Conservation (phyloP, 805 yeast genomes). For the Spathaspora gorwiae region DNA sequence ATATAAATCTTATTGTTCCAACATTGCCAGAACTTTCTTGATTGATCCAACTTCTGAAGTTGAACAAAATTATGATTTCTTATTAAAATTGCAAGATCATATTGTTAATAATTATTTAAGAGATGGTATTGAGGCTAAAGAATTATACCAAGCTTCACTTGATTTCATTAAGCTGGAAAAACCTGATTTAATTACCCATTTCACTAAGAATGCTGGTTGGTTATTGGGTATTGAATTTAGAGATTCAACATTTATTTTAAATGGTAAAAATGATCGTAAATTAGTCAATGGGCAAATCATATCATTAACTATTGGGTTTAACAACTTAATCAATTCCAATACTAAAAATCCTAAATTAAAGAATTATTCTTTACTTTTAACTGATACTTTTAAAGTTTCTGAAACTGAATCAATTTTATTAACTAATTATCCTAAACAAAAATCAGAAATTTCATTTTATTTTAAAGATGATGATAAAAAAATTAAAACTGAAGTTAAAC, state of each 20-base stretch:
- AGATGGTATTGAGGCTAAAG: constrained; percentile 64
- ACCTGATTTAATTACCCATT: constrained; percentile 60
- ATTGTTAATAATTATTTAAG: constrained; percentile 52
- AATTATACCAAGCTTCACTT: constrained; percentile 62
- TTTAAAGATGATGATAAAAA: constrained; percentile 53
- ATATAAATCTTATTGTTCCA: constrained; percentile 85
- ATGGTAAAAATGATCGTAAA: constrained; percentile 63
- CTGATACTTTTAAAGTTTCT: constrained; percentile 76
- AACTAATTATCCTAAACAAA: constrained; percentile 68
- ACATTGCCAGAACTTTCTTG: constrained; percentile 79
- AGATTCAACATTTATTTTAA: constrained; percentile 70
- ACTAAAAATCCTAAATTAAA: constrained; percentile 47
- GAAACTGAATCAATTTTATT: constrained; percentile 57
- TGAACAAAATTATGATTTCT: constrained; percentile 73
- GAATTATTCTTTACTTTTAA: constrained; percentile 64
- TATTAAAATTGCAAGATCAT: constrained; percentile 64
- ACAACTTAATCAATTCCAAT: constrained; percentile 47
- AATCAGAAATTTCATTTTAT: constrained; percentile 76
- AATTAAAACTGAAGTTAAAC: constrained; percentile 26
- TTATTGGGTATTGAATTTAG: constrained; percentile 85
- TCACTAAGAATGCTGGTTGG: constrained; percentile 82
- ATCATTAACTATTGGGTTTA: constrained; percentile 74
- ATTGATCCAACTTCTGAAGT: constrained; percentile 82
- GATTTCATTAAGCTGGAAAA: constrained; percentile 51
- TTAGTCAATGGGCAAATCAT: constrained; percentile 71